Evolutionary conservation across 805 yeast genomes (phyloP).

Genomic region (Tetrapisispora phaffii): DNA sequence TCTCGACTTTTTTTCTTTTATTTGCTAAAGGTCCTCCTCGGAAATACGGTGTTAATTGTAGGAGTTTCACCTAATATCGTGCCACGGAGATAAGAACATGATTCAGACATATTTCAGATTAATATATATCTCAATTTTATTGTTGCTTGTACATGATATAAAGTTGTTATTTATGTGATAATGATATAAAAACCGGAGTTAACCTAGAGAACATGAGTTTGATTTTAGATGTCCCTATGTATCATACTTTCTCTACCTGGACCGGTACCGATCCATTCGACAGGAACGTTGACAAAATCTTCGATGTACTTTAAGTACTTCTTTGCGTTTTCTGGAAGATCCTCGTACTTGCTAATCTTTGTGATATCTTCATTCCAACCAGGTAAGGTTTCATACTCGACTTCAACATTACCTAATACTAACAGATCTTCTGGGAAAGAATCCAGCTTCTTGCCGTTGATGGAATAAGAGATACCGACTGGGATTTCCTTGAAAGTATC

Average conservation of each 20-base stretch:
- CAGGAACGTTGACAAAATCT: conserved; percentile 70
- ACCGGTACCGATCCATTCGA: conserved; percentile 97
- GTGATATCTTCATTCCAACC: conserved; percentile 92
- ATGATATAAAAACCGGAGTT: neutral
- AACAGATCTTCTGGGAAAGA: conserved; percentile 90
- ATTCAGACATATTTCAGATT: neutral
- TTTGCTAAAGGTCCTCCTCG: too few species aligned
- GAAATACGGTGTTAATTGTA: too few species aligned
- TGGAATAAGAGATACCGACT: conserved; percentile 75
- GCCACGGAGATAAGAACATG: neutral
- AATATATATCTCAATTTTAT: neutral
- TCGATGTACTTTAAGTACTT: conserved; percentile 78
- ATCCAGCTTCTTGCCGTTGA: conserved; percentile 64
- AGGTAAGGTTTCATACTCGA: conserved; percentile 80
- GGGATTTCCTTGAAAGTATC: conserved; percentile 82
- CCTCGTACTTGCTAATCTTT: conserved; percentile 53
- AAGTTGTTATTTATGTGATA: too few species aligned
- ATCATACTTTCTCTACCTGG: conserved; percentile 94
- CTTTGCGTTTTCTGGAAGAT: conserved; percentile 81
- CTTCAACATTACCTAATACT: conserved; percentile 79
- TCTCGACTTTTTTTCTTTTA: too few species aligned
- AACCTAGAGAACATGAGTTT: neutral
- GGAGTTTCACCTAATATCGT: neutral
- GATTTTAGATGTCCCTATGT: conserved; percentile 36
- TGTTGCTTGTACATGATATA: neutral